Base-by-base conservation (phyloP, 345 rosid species). In the Garcia nutans region DNA sequence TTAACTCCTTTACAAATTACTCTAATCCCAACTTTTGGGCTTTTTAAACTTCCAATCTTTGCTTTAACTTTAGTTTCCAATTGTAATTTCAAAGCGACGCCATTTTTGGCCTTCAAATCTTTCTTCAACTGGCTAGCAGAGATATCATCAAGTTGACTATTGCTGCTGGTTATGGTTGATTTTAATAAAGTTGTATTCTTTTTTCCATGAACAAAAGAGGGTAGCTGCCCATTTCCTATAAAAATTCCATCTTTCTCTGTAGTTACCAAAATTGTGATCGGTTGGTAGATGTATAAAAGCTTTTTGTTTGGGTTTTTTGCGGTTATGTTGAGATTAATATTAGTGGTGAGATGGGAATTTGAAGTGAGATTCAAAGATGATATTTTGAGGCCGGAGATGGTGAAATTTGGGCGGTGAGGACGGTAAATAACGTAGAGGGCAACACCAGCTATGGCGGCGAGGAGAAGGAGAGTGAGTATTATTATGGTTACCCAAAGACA, bases 271-370 rank as follows among this genome's bases (percentile, higher is more conserved):
- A 96, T 74, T 58, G 86, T 47, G 19, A 81, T 68, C 17, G 75
- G 86, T 60, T 83, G 84, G 80, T 96, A 96, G 78, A 59, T 59
- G 84, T 78, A 96, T 9, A 88, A 85, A 22, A 92, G 72, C 73
- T 93, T 91, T 59, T 87, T 90, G 88, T 96, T 96, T 0, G 97
- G 93, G 90, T 96, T 96, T 75, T 70, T 85, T 8, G 98, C 84
- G 69, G 89, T 81, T 73, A 93, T 83, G 79, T 86, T 81, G 86
- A 96, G 83, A 64, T 85, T 76, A 79, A 96, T 87, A 74, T 81
- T 79, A 76, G 98, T 85, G 82, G 52, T 37, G 73, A 95, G 75
- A 41, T 33, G 80, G 54, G 64, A 87, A 20, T 13, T 10, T 24
- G 97, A 79, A 42, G 96, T 88, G 78, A 91, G 72, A 54, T 89